Percentiles rank a stretch among this genome's conserved stretches.
These are phyloP conservation scores for Calonectria pauciramosa DNA, from an alignment of 2,329 filamentous ascomycete species.

Conservation along the genomic window DNA sequence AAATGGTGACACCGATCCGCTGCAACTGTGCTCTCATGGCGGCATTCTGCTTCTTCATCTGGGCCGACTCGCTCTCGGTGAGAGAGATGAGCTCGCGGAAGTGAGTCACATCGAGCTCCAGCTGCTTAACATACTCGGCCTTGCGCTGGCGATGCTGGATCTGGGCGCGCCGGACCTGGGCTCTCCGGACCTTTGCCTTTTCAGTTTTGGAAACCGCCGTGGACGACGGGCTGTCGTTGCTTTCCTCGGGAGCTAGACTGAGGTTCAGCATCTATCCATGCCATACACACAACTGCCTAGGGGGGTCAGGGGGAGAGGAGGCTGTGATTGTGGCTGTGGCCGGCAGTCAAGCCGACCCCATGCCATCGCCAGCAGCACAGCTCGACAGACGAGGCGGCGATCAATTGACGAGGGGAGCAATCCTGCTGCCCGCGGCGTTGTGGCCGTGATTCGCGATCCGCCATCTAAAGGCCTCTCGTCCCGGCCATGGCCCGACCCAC, in stretches of 20 bases:
- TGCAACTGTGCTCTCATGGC: slow-evolving; percentile 54
- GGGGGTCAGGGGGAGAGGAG: background rate
- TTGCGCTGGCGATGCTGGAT: slow-evolving; percentile 69
- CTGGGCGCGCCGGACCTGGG: slow-evolving; percentile 67
- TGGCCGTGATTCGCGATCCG: background rate
- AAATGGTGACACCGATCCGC: slow-evolving; percentile 40
- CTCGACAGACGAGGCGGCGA: background rate
- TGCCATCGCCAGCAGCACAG: background rate
- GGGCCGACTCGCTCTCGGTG: slow-evolving; percentile 55
- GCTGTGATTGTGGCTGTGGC: background rate
- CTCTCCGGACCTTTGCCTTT: slow-evolving; percentile 62
- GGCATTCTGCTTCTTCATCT: slow-evolving; percentile 59
- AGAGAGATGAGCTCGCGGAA: slow-evolving; percentile 62
- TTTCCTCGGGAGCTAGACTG: slow-evolving; percentile 25
- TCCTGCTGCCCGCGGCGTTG: background rate
- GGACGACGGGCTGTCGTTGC: slow-evolving; percentile 31
- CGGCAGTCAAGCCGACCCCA: background rate
- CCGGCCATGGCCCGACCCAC: background rate
- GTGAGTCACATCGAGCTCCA: slow-evolving; percentile 64
- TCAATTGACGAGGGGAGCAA: background rate
- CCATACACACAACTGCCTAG: background rate
- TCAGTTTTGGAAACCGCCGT: slow-evolving; percentile 46
- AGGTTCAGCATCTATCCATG: slow-evolving; percentile 5
- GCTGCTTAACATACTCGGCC: slow-evolving; percentile 67
- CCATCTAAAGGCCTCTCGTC: background rate